A percentile compares a stretch with the other conserved stretches of the same genome.
phyloP scores from a whole-genome alignment of 164 flowering plant species.

The Stephania cephalantha region DNA sequence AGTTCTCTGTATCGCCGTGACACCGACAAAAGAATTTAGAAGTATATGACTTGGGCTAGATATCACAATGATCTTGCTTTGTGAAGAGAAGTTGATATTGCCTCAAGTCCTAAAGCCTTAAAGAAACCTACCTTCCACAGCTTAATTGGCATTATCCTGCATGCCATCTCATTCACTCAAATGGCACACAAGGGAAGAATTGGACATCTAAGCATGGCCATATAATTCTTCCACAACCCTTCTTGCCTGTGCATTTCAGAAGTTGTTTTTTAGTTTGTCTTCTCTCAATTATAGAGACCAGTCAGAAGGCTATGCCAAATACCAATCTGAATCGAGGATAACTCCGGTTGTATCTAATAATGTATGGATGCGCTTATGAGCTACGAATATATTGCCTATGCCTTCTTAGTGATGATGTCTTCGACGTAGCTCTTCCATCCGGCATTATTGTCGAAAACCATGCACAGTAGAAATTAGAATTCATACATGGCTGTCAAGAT shows the following conservation, averaged over 20 bases:
- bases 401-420: neutral
- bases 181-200: neutral
- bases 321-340: neutral
- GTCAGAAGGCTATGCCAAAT: neutral
- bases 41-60: no score
- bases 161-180: neutral
- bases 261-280: neutral
- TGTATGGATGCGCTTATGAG: neutral
- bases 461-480: neutral
- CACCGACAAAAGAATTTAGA: no score
- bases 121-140: neutral
- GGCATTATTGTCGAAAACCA: neutral
- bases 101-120: neutral
- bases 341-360: neutral
- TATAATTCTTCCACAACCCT: neutral
- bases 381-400: neutral
- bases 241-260: neutral
- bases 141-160: neutral
- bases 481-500: neutral
- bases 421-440: neutral
- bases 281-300: conserved; percentile 2
- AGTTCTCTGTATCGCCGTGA: no score
- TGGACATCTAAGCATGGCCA: neutral
- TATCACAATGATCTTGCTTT: no score
- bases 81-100: neutral